Conservation (phyloP, 2,329 filamentous ascomycete species). For the Herpotrichia juniperi region DNA sequence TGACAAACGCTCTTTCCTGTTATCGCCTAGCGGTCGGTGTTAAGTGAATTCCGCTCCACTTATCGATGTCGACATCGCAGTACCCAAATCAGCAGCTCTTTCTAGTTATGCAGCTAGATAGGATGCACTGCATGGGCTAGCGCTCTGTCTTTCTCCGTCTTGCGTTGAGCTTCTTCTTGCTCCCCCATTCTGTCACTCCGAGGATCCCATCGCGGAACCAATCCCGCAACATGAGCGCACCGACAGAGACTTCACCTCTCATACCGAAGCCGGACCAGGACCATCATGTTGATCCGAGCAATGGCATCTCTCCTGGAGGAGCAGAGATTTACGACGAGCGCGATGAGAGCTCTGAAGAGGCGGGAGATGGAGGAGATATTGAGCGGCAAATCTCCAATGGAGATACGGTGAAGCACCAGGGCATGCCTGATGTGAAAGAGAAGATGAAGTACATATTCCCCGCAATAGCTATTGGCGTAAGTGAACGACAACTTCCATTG, state of each 20-base stretch:
- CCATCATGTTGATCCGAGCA: conserved; percentile 27
- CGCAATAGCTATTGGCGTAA: conserved; percentile 66
- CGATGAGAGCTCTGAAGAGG: conserved; percentile 9
- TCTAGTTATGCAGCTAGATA: too few relatives aligned
- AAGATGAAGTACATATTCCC: conserved; percentile 65
- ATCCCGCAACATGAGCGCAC: conserved; percentile 13
- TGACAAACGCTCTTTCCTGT: neutral
- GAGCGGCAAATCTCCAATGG: conserved; percentile 43
- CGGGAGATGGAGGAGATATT: conserved; percentile 35
- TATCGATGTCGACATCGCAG: too few relatives aligned
- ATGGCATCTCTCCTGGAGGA: conserved; percentile 31
- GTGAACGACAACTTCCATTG: conserved; percentile 19
- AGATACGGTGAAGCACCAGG: conserved; percentile 47
- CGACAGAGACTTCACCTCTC: conserved; percentile 55
- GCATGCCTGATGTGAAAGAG: conserved; percentile 56
- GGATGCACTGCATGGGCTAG: too few relatives aligned
- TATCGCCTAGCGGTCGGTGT: neutral
- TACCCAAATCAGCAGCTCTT: neutral
- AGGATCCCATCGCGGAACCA: neutral
- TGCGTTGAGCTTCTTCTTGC: neutral
- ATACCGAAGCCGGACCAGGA: conserved; percentile 36
- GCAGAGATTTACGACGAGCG: conserved; percentile 20
- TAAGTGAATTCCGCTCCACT: neutral
- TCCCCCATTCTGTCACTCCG: neutral
- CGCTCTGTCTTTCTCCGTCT: too few relatives aligned